Percentiles rank a stretch among this genome's conserved stretches.
Evolutionary conservation across 2,329 filamentous ascomycete genomes (phyloP).

Genomic region (Bipolaris bicolor): DNA sequence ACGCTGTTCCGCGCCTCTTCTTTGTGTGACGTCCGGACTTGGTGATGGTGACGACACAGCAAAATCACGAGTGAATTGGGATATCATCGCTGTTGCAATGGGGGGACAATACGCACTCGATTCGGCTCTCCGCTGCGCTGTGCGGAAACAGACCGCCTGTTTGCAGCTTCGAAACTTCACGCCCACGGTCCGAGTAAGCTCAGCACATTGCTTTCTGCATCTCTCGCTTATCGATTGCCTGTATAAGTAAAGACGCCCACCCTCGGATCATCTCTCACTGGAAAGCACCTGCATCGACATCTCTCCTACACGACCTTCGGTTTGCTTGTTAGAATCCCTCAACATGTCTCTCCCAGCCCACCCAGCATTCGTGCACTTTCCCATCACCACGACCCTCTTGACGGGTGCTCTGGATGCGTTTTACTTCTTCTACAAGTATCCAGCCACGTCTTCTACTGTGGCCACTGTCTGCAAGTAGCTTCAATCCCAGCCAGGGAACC

Average conservation of each 20-base stretch:
- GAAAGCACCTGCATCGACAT: background rate
- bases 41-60: slow-evolving; percentile 15
- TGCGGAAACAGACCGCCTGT: background rate
- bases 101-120: background rate
- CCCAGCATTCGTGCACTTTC: slow-evolving; percentile 56
- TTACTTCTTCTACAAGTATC: slow-evolving; percentile 41
- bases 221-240: no score
- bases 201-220: background rate
- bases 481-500: background rate
- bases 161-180: background rate
- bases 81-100: background rate
- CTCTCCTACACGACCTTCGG: background rate
- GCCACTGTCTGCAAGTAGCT: slow-evolving; percentile 32
- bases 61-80: background rate
- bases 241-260: background rate
- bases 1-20: background rate
- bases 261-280: background rate
- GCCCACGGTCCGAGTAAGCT: background rate
- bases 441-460: slow-evolving; percentile 43
- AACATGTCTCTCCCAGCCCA: slow-evolving; percentile 52
- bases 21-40: slow-evolving; percentile 1
- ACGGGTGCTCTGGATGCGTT: slow-evolving; percentile 52
- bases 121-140: slow-evolving; percentile 11
- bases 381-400: slow-evolving; percentile 54
- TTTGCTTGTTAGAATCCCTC: background rate